A percentile compares a stretch with the other conserved stretches of the same genome.
Conservation (phyloP, 208 protist species). For the Wallacemonas sp. region DNA sequence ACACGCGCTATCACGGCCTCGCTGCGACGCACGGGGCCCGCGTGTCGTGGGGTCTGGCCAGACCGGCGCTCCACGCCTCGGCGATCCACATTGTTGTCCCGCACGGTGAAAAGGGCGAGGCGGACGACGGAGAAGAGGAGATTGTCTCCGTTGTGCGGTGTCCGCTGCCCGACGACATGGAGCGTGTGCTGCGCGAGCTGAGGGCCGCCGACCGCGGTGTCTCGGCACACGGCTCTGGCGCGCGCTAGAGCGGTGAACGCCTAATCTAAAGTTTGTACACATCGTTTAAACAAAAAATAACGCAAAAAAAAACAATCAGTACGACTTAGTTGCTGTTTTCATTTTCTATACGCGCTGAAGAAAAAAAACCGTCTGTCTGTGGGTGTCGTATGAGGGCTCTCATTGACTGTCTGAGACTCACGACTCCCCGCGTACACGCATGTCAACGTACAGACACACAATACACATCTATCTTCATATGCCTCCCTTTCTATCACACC, state of each 20-base stretch:
- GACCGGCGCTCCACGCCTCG: slow-evolving; percentile 41
- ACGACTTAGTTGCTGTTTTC: too few relatives aligned
- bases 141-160: slow-evolving; percentile 54
- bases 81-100: slow-evolving; percentile 29
- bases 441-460: too few relatives aligned
- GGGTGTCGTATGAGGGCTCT: too few relatives aligned
- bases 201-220: background rate
- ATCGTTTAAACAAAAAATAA: background rate
- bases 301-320: background rate
- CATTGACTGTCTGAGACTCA: too few relatives aligned
- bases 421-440: too few relatives aligned
- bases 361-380: background rate
- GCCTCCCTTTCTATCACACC: background rate
- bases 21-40: slow-evolving; percentile 23
- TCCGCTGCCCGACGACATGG: slow-evolving; percentile 57
- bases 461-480: too few relatives aligned
- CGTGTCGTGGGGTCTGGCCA: slow-evolving; percentile 22
- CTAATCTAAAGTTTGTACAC: too few relatives aligned
- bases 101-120: slow-evolving; percentile 4
- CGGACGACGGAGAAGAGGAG: background rate
- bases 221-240: too few relatives aligned
- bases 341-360: background rate
- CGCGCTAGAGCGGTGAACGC: too few relatives aligned
- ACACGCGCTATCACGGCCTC: slow-evolving; percentile 54
- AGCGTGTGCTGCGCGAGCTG: slow-evolving; percentile 37